These are phyloP conservation scores for Basidioascus undulatus DNA, from an alignment of 768 basidiomycete species.

Conservation along the genomic window DNA sequence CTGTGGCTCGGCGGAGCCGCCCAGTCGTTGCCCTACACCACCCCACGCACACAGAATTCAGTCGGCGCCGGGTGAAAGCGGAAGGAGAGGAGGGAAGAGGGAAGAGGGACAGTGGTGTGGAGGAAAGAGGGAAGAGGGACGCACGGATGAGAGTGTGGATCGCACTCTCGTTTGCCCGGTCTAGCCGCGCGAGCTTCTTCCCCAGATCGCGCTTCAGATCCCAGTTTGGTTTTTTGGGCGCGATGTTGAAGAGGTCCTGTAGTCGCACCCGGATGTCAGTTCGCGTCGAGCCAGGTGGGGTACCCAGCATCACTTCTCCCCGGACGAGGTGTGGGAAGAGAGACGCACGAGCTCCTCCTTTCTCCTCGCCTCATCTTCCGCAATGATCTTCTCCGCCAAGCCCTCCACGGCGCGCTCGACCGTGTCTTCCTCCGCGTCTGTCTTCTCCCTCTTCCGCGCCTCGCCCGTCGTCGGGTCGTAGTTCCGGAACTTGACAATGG, in stretches of 20 bases:
- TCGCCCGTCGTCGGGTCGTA: slow-evolving; percentile 76
- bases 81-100: too few relatives aligned
- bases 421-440: slow-evolving; percentile 45
- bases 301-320: too few relatives aligned
- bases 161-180: too few relatives aligned
- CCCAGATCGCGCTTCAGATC: slow-evolving; percentile 38
- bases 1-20: too few relatives aligned
- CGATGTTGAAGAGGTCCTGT: slow-evolving; percentile 30
- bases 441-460: slow-evolving; percentile 35
- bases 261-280: too few relatives aligned
- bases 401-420: slow-evolving; percentile 68
- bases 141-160: too few relatives aligned
- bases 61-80: too few relatives aligned
- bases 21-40: too few relatives aligned
- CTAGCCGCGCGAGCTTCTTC: slow-evolving; percentile 45
- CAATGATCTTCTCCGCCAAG: slow-evolving; percentile 57
- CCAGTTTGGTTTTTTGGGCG: slow-evolving; percentile 51
- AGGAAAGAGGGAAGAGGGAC: too few relatives aligned
- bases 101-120: too few relatives aligned
- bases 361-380: slow-evolving; percentile 62
- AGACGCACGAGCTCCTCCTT: slow-evolving; percentile 59
- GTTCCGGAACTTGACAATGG: slow-evolving; percentile 30
- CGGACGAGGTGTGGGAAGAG: neutral
- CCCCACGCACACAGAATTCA: too few relatives aligned
- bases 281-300: too few relatives aligned